phyloP scores from a whole-genome alignment of 129 eudicot genomes.

The Artemisia annua region DNA sequence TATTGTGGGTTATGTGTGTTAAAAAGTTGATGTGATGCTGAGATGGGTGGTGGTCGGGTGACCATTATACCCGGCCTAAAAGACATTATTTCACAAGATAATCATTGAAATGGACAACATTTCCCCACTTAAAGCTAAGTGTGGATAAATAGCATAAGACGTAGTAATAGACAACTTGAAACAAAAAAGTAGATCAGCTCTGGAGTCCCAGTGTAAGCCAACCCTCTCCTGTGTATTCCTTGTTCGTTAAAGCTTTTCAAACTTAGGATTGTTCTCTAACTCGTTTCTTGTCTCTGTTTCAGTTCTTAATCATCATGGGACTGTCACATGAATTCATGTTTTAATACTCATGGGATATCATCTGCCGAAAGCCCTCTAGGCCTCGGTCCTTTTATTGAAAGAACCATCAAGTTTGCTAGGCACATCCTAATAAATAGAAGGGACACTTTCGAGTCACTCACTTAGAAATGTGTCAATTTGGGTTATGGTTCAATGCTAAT shows the following conservation, averaged over 20 bases:
- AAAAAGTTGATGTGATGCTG: too few species aligned
- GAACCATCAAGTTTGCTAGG: background rate
- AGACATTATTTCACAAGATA: too few species aligned
- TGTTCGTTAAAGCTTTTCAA: background rate
- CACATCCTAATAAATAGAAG: background rate
- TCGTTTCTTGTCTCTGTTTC: background rate
- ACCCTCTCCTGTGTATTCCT: slow-evolving; percentile 25
- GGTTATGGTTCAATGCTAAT: background rate
- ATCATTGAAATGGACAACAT: too few species aligned
- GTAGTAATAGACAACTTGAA: too few species aligned
- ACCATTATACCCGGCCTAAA: too few species aligned
- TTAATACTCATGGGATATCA: too few species aligned
- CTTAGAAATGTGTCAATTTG: background rate
- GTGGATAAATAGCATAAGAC: too few species aligned
- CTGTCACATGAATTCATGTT: background rate
- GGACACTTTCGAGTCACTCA: background rate
- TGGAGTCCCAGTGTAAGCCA: slow-evolving; percentile 30
- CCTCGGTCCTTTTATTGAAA: background rate
- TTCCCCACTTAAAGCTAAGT: too few species aligned
- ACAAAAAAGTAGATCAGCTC: background rate
- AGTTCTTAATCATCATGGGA: slow-evolving; percentile 8
- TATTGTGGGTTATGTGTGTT: too few species aligned
- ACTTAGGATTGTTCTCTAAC: background rate
- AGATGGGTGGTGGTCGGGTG: too few species aligned
- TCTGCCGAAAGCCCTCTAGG: background rate